Percentiles rank a stretch among this genome's conserved stretches.
Conservation (phyloP, 345 rosid species). For the Eucalyptus coolabah region DNA sequence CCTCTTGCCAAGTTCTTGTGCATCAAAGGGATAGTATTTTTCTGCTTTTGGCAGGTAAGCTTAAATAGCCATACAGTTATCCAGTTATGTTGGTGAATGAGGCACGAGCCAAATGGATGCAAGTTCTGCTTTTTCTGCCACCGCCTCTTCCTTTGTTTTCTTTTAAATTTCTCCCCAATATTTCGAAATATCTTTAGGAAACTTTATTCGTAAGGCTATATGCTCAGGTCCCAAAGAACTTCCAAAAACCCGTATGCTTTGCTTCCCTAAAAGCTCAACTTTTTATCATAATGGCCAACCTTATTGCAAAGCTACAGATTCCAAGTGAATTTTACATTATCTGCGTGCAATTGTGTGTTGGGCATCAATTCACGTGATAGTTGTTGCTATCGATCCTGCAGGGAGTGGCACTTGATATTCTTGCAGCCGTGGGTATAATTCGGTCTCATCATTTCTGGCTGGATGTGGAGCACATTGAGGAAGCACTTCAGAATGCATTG, state of each 20-base stretch:
- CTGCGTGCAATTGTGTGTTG: background rate
- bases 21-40: slow-evolving; percentile 96
- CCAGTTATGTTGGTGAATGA: background rate
- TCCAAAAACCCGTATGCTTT: background rate
- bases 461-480: slow-evolving; percentile 83
- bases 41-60: slow-evolving; percentile 97
- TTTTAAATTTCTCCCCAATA: background rate
- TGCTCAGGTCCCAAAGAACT: background rate
- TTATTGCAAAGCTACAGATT: background rate
- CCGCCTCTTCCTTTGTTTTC: background rate
- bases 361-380: background rate
- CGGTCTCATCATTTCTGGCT: slow-evolving; percentile 80
- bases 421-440: slow-evolving; percentile 56
- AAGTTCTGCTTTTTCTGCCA: background rate
- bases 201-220: background rate
- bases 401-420: slow-evolving; percentile 65
- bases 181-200: background rate
- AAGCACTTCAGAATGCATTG: slow-evolving; percentile 79
- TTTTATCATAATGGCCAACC: background rate
- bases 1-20: slow-evolving; percentile 96
- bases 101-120: background rate
- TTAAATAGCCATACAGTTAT: background rate
- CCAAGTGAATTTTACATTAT: background rate
- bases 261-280: background rate
- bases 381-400: slow-evolving; percentile 2